These are phyloP conservation scores for Cutaneotrichosporon mucoides DNA, from an alignment of 1,284 basidiomycete genomes.

Conservation along the genomic window DNA sequence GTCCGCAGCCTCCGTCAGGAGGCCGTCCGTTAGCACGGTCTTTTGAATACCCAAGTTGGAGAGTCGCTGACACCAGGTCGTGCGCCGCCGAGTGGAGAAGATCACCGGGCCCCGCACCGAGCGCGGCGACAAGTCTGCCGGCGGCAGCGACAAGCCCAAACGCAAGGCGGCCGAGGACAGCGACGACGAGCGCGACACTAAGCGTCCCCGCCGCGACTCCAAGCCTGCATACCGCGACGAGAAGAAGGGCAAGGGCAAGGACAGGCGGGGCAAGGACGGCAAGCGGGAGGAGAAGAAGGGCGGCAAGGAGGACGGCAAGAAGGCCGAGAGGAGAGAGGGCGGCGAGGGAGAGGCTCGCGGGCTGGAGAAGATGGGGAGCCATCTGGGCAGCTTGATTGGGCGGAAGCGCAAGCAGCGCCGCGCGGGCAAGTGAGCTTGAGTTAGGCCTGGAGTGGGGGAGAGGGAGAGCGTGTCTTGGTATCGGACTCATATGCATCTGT, in stretches of 20 bases:
- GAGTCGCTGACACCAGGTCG: slow-evolving; percentile 35
- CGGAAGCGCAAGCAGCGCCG: slow-evolving; percentile 41
- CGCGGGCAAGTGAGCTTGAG: background rate
- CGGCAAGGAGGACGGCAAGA: background rate
- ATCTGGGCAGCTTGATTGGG: slow-evolving; percentile 49
- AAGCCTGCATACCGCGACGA: background rate
- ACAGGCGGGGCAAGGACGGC: background rate
- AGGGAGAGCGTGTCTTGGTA: too few species aligned
- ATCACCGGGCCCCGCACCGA: slow-evolving; percentile 17
- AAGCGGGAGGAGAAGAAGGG: slow-evolving; percentile 5
- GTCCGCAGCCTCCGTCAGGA: slow-evolving; percentile 5
- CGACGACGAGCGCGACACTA: slow-evolving; percentile 26
- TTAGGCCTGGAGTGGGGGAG: too few species aligned
- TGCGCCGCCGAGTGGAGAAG: slow-evolving; percentile 47
- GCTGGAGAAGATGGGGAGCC: slow-evolving; percentile 42
- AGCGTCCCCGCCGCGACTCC: slow-evolving; percentile 12
- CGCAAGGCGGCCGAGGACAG: slow-evolving; percentile 22
- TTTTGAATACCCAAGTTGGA: too few species aligned
- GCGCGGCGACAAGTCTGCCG: slow-evolving; percentile 22
- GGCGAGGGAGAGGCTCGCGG: slow-evolving; percentile 19
- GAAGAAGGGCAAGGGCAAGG: slow-evolving; percentile 7
- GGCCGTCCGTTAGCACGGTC: too few species aligned
- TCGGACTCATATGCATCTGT: too few species aligned
- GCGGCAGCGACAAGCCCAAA: background rate
- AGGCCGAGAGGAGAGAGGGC: background rate